Evolutionary conservation across 768 basidiomycete genomes (phyloP).

Genomic region (Agrocybe pediades): DNA sequence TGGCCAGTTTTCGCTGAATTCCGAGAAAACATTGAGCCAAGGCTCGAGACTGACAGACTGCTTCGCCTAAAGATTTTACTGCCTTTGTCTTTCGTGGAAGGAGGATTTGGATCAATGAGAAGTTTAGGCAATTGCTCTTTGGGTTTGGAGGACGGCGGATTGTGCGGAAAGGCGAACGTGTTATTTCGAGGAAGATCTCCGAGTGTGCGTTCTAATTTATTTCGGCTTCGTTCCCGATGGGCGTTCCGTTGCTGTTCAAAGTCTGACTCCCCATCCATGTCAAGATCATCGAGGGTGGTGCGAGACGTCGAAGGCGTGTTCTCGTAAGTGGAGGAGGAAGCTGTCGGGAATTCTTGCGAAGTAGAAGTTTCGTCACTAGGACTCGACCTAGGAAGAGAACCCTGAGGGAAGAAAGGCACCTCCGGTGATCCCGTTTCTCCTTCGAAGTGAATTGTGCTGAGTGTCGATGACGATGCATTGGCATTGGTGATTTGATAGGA

Average conservation of each 20-base stretch:
- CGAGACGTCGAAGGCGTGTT: slow-evolving; percentile 11
- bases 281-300: neutral
- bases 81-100: slow-evolving; percentile 7
- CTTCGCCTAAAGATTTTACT: slow-evolving; percentile 13
- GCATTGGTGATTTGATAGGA: slow-evolving; percentile 12
- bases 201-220: slow-evolving; percentile 29
- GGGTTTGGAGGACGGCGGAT: neutral
- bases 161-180: neutral
- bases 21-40: slow-evolving; percentile 16
- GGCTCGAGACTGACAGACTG: slow-evolving; percentile 15
- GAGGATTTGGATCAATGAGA: neutral
- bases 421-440: slow-evolving; percentile 12
- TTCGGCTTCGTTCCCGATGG: slow-evolving; percentile 18
- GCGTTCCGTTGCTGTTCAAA: slow-evolving; percentile 3
- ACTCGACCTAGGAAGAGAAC: neutral
- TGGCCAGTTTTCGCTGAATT: slow-evolving; percentile 1
- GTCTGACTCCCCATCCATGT: slow-evolving; percentile 7
- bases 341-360: neutral
- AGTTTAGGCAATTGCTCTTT: neutral
- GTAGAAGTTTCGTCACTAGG: neutral
- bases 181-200: slow-evolving; percentile 20
- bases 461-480: slow-evolving; percentile 9
- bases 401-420: slow-evolving; percentile 11
- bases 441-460: slow-evolving; percentile 20
- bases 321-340: slow-evolving; percentile 4